Evolutionary conservation across 73 alveolate genomes (phyloP).

Genomic region (Symbiodinium pilosum): DNA sequence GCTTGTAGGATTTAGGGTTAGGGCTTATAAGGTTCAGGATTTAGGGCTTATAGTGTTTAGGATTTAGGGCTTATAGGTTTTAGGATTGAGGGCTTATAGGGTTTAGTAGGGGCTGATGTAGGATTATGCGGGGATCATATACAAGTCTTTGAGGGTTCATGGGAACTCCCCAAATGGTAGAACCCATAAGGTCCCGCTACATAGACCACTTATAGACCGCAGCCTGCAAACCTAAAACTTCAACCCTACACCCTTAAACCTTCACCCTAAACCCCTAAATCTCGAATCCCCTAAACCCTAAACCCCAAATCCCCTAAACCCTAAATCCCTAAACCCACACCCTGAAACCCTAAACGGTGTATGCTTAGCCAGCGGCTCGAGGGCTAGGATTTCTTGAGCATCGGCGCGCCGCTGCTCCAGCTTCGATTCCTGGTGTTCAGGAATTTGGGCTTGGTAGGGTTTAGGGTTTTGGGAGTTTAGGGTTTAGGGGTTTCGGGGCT

Average conservation of each 20-base stretch:
- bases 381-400: background rate
- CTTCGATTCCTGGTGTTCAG: background rate
- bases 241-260: background rate
- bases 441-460: too few species aligned
- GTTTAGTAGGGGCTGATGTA: too few species aligned
- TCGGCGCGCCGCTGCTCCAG: background rate
- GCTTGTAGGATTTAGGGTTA: too few species aligned
- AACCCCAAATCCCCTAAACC: background rate
- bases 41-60: too few species aligned
- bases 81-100: too few species aligned
- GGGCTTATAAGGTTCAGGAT: too few species aligned
- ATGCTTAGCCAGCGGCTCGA: background rate
- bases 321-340: background rate
- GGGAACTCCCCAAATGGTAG: too few species aligned
- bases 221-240: too few species aligned
- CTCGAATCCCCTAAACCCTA: background rate
- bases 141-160: too few species aligned
- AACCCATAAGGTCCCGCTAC: background rate
- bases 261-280: background rate
- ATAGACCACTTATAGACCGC: too few species aligned
- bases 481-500: background rate
- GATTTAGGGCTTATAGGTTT: too few species aligned
- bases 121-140: too few species aligned
- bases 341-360: background rate
- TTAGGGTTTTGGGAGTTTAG: background rate